Conservation (phyloP, 257 asterid species). For the Solanum appendiculatum region DNA sequence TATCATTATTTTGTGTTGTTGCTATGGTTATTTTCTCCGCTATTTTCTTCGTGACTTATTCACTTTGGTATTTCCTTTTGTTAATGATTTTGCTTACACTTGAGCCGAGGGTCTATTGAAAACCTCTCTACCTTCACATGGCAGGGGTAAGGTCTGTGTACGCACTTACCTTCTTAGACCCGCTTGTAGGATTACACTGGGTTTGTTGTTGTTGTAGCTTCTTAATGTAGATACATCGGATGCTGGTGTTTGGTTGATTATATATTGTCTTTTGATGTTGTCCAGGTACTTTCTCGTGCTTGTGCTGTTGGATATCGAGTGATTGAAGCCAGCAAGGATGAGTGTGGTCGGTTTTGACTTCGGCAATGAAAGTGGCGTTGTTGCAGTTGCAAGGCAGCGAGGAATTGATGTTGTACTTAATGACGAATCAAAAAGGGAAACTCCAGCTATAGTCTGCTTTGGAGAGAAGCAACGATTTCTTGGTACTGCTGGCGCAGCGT, state of each 20-base stretch:
- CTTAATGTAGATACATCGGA: neutral
- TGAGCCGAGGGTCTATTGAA: neutral
- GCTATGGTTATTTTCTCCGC: neutral
- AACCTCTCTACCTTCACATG: neutral
- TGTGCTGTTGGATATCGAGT: neutral
- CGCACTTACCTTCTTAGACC: neutral
- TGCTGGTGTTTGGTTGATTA: neutral
- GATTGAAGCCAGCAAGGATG: conserved; percentile 35
- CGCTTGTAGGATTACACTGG: neutral
- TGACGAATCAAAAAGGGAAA: conserved; percentile 86
- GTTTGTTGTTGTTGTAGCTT: neutral
- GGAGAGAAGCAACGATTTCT: conserved; percentile 95
- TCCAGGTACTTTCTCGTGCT: conserved; percentile 18
- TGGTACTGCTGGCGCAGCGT: conserved; percentile 95
- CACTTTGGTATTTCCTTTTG: neutral
- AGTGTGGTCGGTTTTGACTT: conserved; percentile 98
- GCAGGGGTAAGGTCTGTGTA: neutral
- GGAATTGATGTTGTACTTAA: conserved; percentile 96
- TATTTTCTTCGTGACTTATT: neutral
- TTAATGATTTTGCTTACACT: neutral
- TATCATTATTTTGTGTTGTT: neutral
- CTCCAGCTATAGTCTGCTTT: conserved; percentile 85
- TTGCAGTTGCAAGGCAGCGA: conserved; percentile 93
- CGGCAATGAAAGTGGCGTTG: conserved; percentile 90
- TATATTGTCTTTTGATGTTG: neutral